phyloP scores from a whole-genome alignment of 129 eudicot species.

The Glebionis coronaria region DNA sequence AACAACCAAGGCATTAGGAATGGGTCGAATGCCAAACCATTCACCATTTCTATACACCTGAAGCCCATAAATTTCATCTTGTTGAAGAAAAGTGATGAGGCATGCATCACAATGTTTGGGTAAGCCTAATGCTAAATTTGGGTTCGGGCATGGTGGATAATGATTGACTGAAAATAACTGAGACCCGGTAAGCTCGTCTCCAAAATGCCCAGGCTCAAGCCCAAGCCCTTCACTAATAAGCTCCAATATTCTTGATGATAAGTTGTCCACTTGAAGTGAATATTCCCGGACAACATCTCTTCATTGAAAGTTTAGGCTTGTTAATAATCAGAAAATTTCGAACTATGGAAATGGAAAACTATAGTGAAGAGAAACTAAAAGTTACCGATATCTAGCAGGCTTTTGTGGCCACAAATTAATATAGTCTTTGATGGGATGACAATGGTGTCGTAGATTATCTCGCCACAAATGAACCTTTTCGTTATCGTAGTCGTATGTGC shows the following conservation, averaged over 20 bases:
- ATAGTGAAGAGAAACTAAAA: not conserved
- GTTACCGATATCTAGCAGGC: slow-evolving; percentile 53
- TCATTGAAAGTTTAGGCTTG: slow-evolving; percentile 3
- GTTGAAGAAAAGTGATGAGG: slow-evolving; percentile 32
- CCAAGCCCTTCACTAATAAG: slow-evolving; percentile 29
- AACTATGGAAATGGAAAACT: not conserved
- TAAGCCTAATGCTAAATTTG: slow-evolving; percentile 29
- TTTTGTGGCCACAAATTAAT: slow-evolving; percentile 56
- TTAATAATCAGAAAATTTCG: not conserved
- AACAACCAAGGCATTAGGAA: slow-evolving; percentile 34
- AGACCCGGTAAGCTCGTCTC: slow-evolving; percentile 18
- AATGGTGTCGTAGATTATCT: slow-evolving; percentile 56
- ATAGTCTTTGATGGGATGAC: slow-evolving; percentile 53
- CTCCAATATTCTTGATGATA: slow-evolving; percentile 33
- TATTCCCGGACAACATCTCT: slow-evolving; percentile 29
- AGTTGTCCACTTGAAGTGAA: slow-evolving; percentile 19
- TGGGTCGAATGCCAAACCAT: slow-evolving; percentile 37
- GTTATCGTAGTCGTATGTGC: slow-evolving; percentile 34
- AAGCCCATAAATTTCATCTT: slow-evolving; percentile 34
- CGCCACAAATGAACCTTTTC: slow-evolving; percentile 40
- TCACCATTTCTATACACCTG: slow-evolving; percentile 33
- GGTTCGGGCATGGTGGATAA: slow-evolving; percentile 39
- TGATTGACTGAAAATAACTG: slow-evolving; percentile 33
- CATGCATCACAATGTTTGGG: slow-evolving; percentile 33
- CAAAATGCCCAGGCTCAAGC: slow-evolving; percentile 28